Base-by-base conservation (phyloP, 2,329 filamentous ascomycete genomes). In the Microdochium trichocladiopsis region DNA sequence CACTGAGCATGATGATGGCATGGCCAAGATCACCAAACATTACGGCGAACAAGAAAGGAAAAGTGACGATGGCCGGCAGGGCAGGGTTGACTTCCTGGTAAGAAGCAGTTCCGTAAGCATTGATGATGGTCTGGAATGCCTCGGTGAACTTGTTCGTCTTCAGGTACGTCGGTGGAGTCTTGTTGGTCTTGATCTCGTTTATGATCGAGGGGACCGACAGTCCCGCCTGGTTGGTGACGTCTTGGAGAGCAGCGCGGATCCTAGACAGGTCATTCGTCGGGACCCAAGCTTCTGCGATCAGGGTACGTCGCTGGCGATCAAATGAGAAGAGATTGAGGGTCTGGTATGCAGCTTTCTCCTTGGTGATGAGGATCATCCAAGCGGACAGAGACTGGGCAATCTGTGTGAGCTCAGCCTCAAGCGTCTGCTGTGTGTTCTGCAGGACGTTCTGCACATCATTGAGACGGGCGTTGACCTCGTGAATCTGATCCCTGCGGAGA, bases 11-110 rank as follows among this genome's bases (percentile, higher is more conserved):
- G 69, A 99, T 88, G 58, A 86, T 70, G 59, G 93, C 94, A 66
- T 99, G 94, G 50, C 94, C 95, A 54, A 96, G 86, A 71, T 99
- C 94, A 77, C 94, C 95, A 67, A 99, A 99, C 94, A 99, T 99
- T 82, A 99, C 94, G 49, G 94, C 94, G 67, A 99, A 99, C 56
- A 99, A 78, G 78, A 99, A 99, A n/a, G 95, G 94, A 72, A 99
- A 99, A 5, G 94, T 99, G 57, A 99, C 86, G 60, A 97, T 91
- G 50, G 95, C 94, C 36, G 93, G 93, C 22, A 99, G 80, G 56
- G 91, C 93, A 53, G 94, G 94, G 72, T 99, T 99, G 69, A 96
- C 88, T 73, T 99, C 94, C 60, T 88, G 88, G 72, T 99, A 99
- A 59, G 95, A 97, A 55, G 94, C 89, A 43, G 94, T 96, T 65